phyloP scores from a whole-genome alignment of 768 basidiomycete genomes.

The Leccinum longicurvipes region DNA sequence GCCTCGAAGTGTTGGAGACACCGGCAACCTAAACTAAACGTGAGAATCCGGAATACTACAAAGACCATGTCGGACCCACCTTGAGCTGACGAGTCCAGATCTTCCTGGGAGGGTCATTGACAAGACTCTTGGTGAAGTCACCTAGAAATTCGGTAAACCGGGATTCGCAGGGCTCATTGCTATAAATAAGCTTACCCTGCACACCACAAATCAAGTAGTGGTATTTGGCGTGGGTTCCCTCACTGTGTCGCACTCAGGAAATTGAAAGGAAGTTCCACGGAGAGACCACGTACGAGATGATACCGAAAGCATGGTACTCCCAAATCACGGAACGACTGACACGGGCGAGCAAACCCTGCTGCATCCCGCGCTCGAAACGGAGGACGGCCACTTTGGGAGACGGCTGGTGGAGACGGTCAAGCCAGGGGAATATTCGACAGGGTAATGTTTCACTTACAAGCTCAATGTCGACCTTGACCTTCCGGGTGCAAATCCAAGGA shows the following conservation, averaged over 20 bases:
- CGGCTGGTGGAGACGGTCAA: constrained; percentile 43
- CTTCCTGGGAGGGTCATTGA: constrained; percentile 62
- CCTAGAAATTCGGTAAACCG: constrained; percentile 33
- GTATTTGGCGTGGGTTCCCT: constrained; percentile 67
- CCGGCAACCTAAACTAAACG: constrained; percentile 57
- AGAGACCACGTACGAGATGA: constrained; percentile 55
- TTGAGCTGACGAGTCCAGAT: constrained; percentile 82
- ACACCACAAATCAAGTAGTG: constrained; percentile 83
- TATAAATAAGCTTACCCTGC: constrained; percentile 41
- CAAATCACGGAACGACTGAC: constrained; percentile 69
- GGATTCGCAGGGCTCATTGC: not conserved
- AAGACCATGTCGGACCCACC: constrained; percentile 35
- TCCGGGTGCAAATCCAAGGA: constrained; percentile 74
- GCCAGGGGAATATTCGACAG: not conserved
- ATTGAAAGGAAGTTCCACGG: not conserved
- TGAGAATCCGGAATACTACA: constrained; percentile 4
- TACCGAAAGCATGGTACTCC: constrained; percentile 84
- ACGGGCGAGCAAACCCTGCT: constrained; percentile 73
- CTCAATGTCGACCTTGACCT: constrained; percentile 72
- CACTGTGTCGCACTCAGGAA: constrained; percentile 39
- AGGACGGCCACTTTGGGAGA: constrained; percentile 77
- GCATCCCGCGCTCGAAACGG: constrained; percentile 80
- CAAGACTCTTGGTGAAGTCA: constrained; percentile 73
- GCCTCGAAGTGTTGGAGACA: constrained; percentile 73
- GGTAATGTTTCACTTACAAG: constrained; percentile 44